Percentiles rank a stretch among this genome's conserved stretches.
phyloP scores from a whole-genome alignment of 2,329 filamentous ascomycete genomes.

The Cytospora piceicola region DNA sequence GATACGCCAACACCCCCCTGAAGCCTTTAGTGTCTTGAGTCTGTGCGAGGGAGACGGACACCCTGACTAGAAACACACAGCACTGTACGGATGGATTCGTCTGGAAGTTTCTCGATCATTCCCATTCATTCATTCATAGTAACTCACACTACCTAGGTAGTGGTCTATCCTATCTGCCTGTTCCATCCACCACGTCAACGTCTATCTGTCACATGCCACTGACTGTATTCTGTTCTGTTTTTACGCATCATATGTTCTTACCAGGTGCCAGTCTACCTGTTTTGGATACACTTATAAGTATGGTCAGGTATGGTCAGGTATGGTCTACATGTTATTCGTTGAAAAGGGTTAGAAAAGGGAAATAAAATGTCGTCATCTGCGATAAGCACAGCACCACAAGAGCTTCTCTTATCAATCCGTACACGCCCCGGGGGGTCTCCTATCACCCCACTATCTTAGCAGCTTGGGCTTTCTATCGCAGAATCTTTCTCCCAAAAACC shows the following conservation, averaged over 20 bases:
- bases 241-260: no score
- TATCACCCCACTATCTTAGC: slow-evolving; percentile 21
- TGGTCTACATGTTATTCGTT: background rate
- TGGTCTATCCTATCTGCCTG: background rate
- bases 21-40: background rate
- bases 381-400: background rate
- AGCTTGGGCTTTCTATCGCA: slow-evolving; percentile 21
- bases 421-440: slow-evolving; percentile 6
- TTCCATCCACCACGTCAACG: no score
- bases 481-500: slow-evolving; percentile 20
- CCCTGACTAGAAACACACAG: no score
- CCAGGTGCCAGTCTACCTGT: no score
- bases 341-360: background rate
- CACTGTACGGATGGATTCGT: background rate
- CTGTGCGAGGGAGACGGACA: background rate
- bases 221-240: no score
- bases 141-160: no score
- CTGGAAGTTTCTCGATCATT: slow-evolving; percentile 3
- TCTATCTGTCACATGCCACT: no score
- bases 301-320: no score
- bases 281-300: no score
- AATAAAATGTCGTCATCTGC: background rate
- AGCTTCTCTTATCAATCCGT: slow-evolving; percentile 10
- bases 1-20: background rate
- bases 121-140: background rate